Evolutionary conservation across 495 filamentous ascomycete genomes (phyloP).

Genomic region (Letharia columbiana): DNA sequence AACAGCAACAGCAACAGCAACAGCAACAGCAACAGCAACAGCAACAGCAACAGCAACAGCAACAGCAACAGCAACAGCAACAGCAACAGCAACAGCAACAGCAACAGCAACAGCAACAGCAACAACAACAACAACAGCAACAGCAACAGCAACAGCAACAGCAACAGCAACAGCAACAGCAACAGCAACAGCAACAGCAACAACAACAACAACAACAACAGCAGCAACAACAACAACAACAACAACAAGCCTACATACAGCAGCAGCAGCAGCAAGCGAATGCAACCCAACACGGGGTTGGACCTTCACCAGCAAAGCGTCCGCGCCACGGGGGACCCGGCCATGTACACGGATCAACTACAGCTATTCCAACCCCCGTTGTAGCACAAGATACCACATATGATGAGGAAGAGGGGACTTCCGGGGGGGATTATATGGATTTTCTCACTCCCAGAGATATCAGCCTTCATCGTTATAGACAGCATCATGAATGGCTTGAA

Average conservation of each 20-base stretch:
- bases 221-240: not conserved
- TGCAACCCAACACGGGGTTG: constrained; percentile 17
- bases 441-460: constrained; percentile 80
- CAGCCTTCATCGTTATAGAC: constrained; percentile 72
- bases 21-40: no score
- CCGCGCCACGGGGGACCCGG: constrained; percentile 17
- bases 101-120: no score
- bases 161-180: no score
- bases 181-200: no score
- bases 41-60: no score
- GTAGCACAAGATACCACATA: constrained; percentile 26
- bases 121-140: no score
- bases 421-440: constrained; percentile 79
- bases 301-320: constrained; percentile 24
- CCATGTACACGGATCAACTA: constrained; percentile 16
- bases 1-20: no score
- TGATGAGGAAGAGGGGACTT: constrained; percentile 84
- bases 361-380: constrained; percentile 16
- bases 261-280: constrained; percentile 20
- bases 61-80: no score
- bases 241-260: constrained; percentile 27
- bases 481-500: constrained; percentile 99
- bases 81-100: no score
- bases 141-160: no score
- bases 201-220: no score